A percentile compares a stretch with the other conserved stretches of the same genome.
These are phyloP conservation scores for Melastoma candidum DNA, from an alignment of 441 rosid species.

Conservation along the genomic window DNA sequence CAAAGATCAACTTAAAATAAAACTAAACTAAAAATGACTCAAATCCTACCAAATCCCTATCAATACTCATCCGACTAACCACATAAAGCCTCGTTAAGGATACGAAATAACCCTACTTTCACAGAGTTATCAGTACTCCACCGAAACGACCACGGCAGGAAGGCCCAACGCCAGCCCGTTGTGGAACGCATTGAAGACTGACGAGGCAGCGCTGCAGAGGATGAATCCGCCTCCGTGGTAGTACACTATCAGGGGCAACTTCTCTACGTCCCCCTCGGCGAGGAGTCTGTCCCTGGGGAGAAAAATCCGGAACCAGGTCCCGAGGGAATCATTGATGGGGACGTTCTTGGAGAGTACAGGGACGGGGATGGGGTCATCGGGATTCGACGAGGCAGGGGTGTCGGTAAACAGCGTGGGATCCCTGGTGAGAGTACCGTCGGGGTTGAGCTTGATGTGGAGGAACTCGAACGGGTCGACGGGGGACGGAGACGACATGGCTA, in stretches of 20 bases:
- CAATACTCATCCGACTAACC: no score
- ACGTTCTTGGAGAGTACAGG: conserved; percentile 8
- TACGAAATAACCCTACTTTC: no score
- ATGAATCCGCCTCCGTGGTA: conserved; percentile 4
- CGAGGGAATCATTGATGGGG: conserved; percentile 2
- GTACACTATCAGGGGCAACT: conserved; percentile 8
- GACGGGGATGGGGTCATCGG: background rate
- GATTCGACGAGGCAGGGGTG: conserved; percentile 1
- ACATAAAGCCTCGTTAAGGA: no score
- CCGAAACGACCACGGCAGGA: background rate
- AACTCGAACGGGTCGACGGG: conserved; percentile 1
- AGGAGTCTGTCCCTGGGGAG: background rate
- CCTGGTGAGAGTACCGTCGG: background rate
- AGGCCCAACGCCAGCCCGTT: background rate
- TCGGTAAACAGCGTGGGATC: background rate
- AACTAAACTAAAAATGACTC: no score
- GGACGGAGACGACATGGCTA: no score
- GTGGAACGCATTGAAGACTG: conserved; percentile 1
- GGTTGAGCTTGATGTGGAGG: conserved; percentile 6
- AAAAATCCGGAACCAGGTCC: conserved; percentile 4
- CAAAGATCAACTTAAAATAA: no score
- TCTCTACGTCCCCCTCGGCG: background rate
- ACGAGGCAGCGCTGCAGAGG: conserved; percentile 1
- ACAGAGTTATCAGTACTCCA: no score
- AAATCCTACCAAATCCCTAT: no score